phyloP scores from a whole-genome alignment of 208 protist species.

The Leishmania martiniquensis region DNA sequence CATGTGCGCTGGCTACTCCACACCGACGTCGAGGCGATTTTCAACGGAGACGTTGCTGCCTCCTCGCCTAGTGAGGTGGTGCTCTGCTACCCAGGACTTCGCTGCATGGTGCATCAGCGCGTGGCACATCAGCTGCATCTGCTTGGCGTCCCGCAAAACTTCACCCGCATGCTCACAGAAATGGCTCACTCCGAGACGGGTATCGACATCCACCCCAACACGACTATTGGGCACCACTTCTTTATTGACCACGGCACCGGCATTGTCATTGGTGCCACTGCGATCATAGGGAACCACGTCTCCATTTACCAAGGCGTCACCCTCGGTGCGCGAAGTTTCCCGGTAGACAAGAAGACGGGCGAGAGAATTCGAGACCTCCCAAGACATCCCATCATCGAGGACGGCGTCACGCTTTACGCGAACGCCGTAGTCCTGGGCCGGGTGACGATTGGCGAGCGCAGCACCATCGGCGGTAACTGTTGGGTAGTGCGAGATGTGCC shows the following conservation, averaged over 20 bases:
- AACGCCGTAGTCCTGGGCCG: conserved; percentile 82
- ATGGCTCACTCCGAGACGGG: conserved; percentile 68
- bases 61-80: conserved; percentile 70
- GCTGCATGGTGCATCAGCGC: conserved; percentile 77
- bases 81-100: conserved; percentile 74
- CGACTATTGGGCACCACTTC: conserved; percentile 82
- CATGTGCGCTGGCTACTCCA: conserved; percentile 64
- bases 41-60: conserved; percentile 62
- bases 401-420: conserved; percentile 84
- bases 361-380: conserved; percentile 55
- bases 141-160: conserved; percentile 67
- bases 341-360: conserved; percentile 55
- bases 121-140: conserved; percentile 70
- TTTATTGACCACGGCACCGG: conserved; percentile 93
- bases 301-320: conserved; percentile 89
- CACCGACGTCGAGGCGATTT: conserved; percentile 68
- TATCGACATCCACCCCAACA: conserved; percentile 91
- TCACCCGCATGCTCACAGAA: conserved; percentile 78
- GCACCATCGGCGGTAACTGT: conserved; percentile 77
- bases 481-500: conserved; percentile 65
- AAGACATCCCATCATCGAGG: conserved; percentile 88
- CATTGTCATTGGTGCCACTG: conserved; percentile 88
- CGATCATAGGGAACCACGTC: conserved; percentile 82
- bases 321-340: conserved; percentile 79
- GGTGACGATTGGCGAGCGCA: conserved; percentile 74